Evolutionary conservation across 257 asterid species (phyloP), one percentile per base, ranked within the genome.

Genomic region (Datura wrightii): DNA sequence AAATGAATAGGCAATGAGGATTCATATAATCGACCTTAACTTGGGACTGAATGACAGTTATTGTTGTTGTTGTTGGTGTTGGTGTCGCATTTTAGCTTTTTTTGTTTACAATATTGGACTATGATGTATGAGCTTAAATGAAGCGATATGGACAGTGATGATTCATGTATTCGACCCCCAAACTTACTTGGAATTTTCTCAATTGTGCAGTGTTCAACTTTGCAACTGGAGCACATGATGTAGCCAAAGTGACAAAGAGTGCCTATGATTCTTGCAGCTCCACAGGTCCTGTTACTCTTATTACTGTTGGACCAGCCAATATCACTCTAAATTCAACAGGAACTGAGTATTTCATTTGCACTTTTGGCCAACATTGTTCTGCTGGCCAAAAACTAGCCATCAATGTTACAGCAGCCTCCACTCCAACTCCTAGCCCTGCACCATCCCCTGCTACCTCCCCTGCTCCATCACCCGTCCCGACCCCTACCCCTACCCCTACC

Each of bases 341-440:
- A 0, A 79, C 70, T 1, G 50, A 87, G 50, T 83, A 90, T 89
- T 94, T 83, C 89, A 90, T 92, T 19, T 92, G 95, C 83, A 93
- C 98, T 11, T 83, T 93, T 55, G 91, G 91, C 41, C 79, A 48
- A 8, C 97, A 94, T 24, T 94, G 98, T 80, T 3, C 71, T 53
- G 24, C 84, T 1, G 98, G 97, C n/a, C 97, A 94, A 76, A 94
- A 90, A 59, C 76, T 94, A 83, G 91, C 93, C 8, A 89, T 94
- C 89, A 90, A 84, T 55, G 96, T 92, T 80, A 37, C 94, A 1
- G 76, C 89, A 8, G 5, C 90, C 50, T 66, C 92, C 3, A 4
- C 87, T 14, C 36, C 87, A 16, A 15, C 59, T 58, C 89, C 93
- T 10, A 18, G 81, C 39, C 92, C 93, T 0, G 76, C 90, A 6